These are phyloP conservation scores for Pythium periplocum DNA, from an alignment of 352 stramenopile genomes.

Conservation along the genomic window DNA sequence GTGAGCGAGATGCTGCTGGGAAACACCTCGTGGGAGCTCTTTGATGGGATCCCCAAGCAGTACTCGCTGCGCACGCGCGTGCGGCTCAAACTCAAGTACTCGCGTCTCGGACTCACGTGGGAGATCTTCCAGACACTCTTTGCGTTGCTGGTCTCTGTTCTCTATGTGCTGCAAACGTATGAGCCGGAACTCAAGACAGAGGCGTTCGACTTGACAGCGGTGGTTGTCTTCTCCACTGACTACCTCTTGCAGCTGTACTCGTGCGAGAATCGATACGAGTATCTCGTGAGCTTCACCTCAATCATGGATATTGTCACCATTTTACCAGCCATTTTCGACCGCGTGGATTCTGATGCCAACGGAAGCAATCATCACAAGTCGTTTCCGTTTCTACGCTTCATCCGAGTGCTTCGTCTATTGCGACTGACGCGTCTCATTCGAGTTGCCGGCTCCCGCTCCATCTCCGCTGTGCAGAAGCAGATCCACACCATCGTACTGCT, in stretches of 20 bases:
- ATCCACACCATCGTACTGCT: slow-evolving; percentile 61
- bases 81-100: slow-evolving; percentile 62
- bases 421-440: slow-evolving; percentile 46
- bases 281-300: slow-evolving; percentile 45
- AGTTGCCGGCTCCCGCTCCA: slow-evolving; percentile 32
- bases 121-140: slow-evolving; percentile 58
- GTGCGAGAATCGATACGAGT: slow-evolving; percentile 45
- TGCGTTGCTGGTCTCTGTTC: slow-evolving; percentile 36
- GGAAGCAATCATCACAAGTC: slow-evolving; percentile 12
- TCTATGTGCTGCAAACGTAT: slow-evolving; percentile 59
- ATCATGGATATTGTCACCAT: slow-evolving; percentile 63
- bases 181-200: slow-evolving; percentile 13
- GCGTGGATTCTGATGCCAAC: slow-evolving; percentile 11
- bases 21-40: slow-evolving; percentile 31
- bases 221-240: slow-evolving; percentile 46
- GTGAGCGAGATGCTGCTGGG: slow-evolving; percentile 18
- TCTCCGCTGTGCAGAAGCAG: slow-evolving; percentile 61
- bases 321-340: slow-evolving; percentile 40
- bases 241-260: slow-evolving; percentile 64
- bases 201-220: slow-evolving; percentile 30
- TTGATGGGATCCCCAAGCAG: slow-evolving; percentile 47
- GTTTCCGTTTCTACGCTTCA: slow-evolving; percentile 56
- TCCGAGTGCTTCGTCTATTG: slow-evolving; percentile 53
- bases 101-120: slow-evolving; percentile 36
- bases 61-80: slow-evolving; percentile 42